Base-by-base conservation (phyloP, 257 asterid species). In the Solanum sejunctum region DNA sequence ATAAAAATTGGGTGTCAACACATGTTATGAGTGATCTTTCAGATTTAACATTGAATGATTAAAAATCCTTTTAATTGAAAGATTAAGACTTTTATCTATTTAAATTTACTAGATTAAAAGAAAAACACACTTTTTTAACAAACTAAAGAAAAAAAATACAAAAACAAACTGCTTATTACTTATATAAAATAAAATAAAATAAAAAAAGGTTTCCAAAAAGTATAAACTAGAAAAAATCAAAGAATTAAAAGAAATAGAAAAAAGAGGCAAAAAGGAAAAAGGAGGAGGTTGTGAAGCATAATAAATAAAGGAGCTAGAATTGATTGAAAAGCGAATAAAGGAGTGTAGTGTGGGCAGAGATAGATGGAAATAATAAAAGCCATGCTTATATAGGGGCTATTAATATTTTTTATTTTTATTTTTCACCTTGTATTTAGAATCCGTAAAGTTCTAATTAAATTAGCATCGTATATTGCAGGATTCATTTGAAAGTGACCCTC, bases 321-420 rank as follows among this genome's bases (percentile, higher is more conserved):
- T 5, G 45, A 28, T 49, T 75, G 21, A 47, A 75, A 75, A 49
- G 10, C 43, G 36, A 47, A 73, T 21, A 47, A 21, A 47, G n/a
- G n/a, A 13, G 12, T 73, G 60, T 49, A 47, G 81, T 23, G 13
- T 36, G 7, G 23, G 2, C 51, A 81, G 67, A 73, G 87, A 86
- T 75, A 36, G 89, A 66, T 81, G 84, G 73, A 84, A 16, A 64
- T 56, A 84, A 72, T 86, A 55, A 86, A 61, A 51, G 75, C 82
- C 8, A 1, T 41, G 52, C 52, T 4, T 17, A 83, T 43, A 2
- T 36, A 15, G 58, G 67, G 43, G 83, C 36, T 26, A 26, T 72
- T 20, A 18, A 71, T 41, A 41, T 28, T 28, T 28, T 28, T 28
- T 28, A 26, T 26, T 26, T 26, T 26, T 26, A 28, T 28, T 28